Evolutionary conservation across 768 basidiomycete species (phyloP).

Genomic region (Polyporus arcularius): DNA sequence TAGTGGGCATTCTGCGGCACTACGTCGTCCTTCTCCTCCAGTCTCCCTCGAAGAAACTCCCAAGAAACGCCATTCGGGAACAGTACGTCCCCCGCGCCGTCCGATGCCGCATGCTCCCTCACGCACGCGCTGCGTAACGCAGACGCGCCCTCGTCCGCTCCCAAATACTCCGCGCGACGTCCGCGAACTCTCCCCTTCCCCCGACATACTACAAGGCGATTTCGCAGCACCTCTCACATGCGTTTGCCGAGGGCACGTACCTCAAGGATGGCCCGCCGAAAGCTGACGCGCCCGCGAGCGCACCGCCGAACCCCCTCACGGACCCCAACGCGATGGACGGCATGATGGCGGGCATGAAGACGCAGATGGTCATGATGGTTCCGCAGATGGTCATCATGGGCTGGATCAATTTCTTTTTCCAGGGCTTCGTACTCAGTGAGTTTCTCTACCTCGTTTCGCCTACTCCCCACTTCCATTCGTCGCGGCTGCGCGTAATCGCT

Average conservation of each 20-base stretch:
- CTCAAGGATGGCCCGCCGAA: conserved; percentile 84
- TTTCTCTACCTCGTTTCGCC: conserved; percentile 20
- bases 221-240: conserved; percentile 69
- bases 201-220: conserved; percentile 71
- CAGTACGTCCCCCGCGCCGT: conserved; percentile 60
- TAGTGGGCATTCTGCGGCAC: conserved; percentile 90
- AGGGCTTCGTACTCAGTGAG: conserved; percentile 96
- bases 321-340: conserved; percentile 95
- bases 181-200: conserved; percentile 80
- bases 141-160: conserved; percentile 82
- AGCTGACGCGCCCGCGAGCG: conserved; percentile 49
- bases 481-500: conserved; percentile 5
- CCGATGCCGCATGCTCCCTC: not conserved
- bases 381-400: conserved; percentile 99
- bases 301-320: conserved; percentile 79
- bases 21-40: conserved; percentile 89
- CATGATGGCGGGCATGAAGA: conserved; percentile 99
- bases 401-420: conserved; percentile 99
- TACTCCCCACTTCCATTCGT: not conserved
- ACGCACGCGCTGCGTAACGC: conserved; percentile 8
- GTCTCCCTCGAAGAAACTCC: conserved; percentile 77
- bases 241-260: conserved; percentile 75
- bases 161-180: conserved; percentile 80
- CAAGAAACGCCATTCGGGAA: conserved; percentile 82
- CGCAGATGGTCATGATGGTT: conserved; percentile 99